A percentile compares a stretch with the other conserved stretches of the same genome.
Evolutionary conservation across 306 rosid genomes (phyloP).

Genomic region (Herpetospermum pedunculosum): DNA sequence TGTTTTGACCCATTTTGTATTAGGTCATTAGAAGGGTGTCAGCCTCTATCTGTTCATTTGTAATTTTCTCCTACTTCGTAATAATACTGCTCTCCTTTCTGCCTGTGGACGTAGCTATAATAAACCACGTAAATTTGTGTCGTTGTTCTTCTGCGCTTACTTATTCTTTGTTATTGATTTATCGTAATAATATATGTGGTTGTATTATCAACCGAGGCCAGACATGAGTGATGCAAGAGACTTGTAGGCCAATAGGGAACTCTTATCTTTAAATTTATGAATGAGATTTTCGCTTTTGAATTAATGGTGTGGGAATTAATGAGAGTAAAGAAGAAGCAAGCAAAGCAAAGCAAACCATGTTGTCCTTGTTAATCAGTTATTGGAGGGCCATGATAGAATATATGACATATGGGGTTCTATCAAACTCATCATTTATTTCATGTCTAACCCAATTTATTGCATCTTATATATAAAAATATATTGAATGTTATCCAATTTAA

Average conservation of each 20-base stretch:
- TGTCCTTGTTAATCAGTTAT: conserved; percentile 6
- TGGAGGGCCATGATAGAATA: conserved; percentile 4
- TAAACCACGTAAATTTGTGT: too few relatives aligned
- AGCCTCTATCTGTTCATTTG: too few relatives aligned
- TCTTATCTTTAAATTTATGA: not conserved
- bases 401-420: not conserved
- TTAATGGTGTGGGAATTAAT: not conserved
- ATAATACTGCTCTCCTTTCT: too few relatives aligned
- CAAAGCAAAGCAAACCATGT: conserved; percentile 6
- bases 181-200: not conserved
- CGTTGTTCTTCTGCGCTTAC: too few relatives aligned
- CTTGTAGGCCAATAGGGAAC: not conserved
- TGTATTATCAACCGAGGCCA: not conserved
- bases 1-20: too few relatives aligned
- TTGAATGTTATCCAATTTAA: not conserved
- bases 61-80: too few relatives aligned
- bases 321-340: conserved; percentile 10
- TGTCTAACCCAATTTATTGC: not conserved
- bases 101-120: too few relatives aligned
- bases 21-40: too few relatives aligned
- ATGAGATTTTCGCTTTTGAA: not conserved
- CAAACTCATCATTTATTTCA: not conserved
- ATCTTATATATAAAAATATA: not conserved
- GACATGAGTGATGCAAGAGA: not conserved
- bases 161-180: too few relatives aligned